phyloP scores from a whole-genome alignment of 192 early-diverging fungal species.

The Linderina pennispora region DNA sequence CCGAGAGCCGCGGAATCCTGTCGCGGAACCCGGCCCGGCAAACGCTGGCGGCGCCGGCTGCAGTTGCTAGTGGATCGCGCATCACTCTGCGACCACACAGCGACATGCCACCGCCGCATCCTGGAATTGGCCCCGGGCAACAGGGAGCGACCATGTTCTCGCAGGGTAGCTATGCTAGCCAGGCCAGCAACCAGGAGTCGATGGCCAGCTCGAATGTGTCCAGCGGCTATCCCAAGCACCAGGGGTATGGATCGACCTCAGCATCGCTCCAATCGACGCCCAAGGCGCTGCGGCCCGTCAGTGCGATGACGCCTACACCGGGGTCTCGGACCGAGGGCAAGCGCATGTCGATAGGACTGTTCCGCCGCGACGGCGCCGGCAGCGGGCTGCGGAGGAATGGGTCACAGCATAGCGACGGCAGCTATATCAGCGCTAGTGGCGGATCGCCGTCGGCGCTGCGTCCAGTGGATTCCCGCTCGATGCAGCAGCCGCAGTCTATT shows the following conservation, averaged over 20 bases:
- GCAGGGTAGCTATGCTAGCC: neutral
- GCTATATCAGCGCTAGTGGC: too few relatives aligned
- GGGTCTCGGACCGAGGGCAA: slow-evolving; percentile 13
- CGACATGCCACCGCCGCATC: neutral
- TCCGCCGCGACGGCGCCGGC: slow-evolving; percentile 15
- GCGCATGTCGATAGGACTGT: slow-evolving; percentile 41
- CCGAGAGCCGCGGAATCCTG: too few relatives aligned
- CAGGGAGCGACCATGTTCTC: neutral
- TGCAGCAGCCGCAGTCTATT: slow-evolving; percentile 9
- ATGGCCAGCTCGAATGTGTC: neutral
- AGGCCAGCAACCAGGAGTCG: neutral
- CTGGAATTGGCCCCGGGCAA: neutral
- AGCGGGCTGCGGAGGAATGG: slow-evolving; percentile 32
- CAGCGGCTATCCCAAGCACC: neutral
- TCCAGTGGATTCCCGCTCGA: neutral
- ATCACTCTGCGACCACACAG: too few relatives aligned
- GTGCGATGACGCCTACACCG: slow-evolving; percentile 27
- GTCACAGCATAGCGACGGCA: slow-evolving; percentile 27
- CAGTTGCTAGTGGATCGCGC: too few relatives aligned
- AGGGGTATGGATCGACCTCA: too few relatives aligned
- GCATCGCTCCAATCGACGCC: slow-evolving; percentile 37
- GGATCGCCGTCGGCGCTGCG: too few relatives aligned
- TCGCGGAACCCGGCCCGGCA: too few relatives aligned
- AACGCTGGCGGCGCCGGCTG: too few relatives aligned
- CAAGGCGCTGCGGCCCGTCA: slow-evolving; percentile 28